Conservation (phyloP, 1,139 yeast species). For the Pichia sp. region DNA sequence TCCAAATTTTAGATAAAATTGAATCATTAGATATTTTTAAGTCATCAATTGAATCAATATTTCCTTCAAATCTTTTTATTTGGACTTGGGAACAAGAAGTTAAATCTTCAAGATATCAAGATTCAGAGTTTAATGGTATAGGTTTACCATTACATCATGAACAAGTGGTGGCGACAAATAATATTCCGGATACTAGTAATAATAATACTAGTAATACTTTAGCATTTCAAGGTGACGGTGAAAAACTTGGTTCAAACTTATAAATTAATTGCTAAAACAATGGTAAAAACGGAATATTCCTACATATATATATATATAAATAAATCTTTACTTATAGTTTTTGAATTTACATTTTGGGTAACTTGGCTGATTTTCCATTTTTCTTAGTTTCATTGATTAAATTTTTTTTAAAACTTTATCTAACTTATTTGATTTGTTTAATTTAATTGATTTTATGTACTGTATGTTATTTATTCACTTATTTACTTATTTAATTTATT, state of each 20-base stretch:
- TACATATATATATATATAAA: no score
- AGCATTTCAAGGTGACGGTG: conserved; percentile 18
- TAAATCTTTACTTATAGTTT: no score
- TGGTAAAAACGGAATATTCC: no score
- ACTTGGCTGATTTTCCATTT: no score
- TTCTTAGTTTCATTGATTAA: no score
- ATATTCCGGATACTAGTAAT: no score
- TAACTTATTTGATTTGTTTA: no score
- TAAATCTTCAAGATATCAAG: conserved; percentile 14
- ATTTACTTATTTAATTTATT: not conserved
- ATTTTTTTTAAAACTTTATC: no score
- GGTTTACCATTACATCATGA: conserved; percentile 17
- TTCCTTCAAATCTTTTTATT: conserved; percentile 7
- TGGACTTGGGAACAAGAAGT: conserved; percentile 24
- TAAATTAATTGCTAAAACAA: no score
- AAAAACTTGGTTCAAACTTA: conserved; percentile 5
- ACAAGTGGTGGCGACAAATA: not conserved
- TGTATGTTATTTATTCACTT: no score
- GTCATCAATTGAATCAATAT: conserved; percentile 6
- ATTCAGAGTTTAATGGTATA: not conserved
- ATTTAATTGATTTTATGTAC: no score
- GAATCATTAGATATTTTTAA: conserved; percentile 34
- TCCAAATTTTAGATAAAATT: conserved; percentile 56
- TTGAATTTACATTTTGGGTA: no score
- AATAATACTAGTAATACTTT: conserved; percentile 1